Base-by-base conservation (phyloP, 2,329 filamentous ascomycete species). In the Xylariaceae sp. region DNA sequence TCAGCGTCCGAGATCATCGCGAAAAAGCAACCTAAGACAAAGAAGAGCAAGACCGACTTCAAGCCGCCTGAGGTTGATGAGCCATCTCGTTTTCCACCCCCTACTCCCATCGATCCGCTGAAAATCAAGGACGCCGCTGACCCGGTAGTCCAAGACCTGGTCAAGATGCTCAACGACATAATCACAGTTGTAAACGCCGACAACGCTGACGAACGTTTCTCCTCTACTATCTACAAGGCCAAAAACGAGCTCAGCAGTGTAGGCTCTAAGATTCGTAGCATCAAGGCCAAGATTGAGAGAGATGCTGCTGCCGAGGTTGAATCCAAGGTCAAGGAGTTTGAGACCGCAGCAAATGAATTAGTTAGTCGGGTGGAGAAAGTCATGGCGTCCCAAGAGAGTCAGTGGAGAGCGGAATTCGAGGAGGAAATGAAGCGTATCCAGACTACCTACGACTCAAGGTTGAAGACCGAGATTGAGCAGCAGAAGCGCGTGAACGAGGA, bases 141-240 rank as follows among this genome's bases (percentile, higher is more conserved):
- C 70, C 89, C 91, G 23, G 82, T 96, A 29, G 89, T 97, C 18
- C 92, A 97, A 73, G 91, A 97, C 67, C 80, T 99, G 5, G 91
- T 96, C 55, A 93, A 91, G 76, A 93, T 96, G 76, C 82, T 99
- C 65, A 99, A 99, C 75, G 91, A 96, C 72, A 88, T 99, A 65
- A 96, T 99, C 69, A 86, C 90, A 7, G 91, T 95, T 40, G 87
- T 97, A 70, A 96, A 97, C 72, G 89, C 89, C 53, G 93, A 96
- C 70, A 84, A 87, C 57, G 84, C 90, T 52, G 84, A 87, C 58
- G 81, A 81, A 63, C 91, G 88, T 72, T 96, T 94, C 74, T 85
- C 84, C 46, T 81, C 83, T 2, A 87, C 91, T 1, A 86, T 99
- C 53, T 78, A 82, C 63, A 92, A 94, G 78, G 92, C 93, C 58